Evolutionary conservation across 305 asterid genomes (phyloP), one percentile per base, ranked within the genome.

Genomic region (Ajuga reptans): DNA sequence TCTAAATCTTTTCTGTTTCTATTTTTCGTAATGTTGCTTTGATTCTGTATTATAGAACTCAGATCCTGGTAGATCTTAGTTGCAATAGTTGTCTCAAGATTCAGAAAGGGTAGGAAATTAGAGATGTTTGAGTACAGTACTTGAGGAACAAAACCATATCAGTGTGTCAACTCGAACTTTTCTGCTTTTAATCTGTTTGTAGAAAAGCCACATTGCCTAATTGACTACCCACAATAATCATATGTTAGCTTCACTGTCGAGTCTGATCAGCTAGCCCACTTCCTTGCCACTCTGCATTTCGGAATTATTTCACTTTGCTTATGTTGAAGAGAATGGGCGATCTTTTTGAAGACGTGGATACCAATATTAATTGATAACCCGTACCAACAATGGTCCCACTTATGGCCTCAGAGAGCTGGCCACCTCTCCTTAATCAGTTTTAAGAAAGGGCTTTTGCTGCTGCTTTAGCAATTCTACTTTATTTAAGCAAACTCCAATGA

Each of bases 61-160:
- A 55, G 43, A 64, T 68, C 39, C 6, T 65, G 24, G 31, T 57
- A 47, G 81, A 79, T 72, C 78, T 79, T n/a, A n/a, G n/a, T n/a
- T 64, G 71, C 53, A 11, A 2, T 58, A 64, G 49, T 36, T 7
- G 16, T 71, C 41, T 21, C 16, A 39, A 66, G 67, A 42, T 58
- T 42, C 51, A 7, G 43, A 59, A 21, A 5, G 46, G 12, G 18
- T 15, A 69, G 50, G 54, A 24, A 39, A 55, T 53, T 18, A 10
- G 54, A 55, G 24, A 29, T 51, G 24, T 37, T 51, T 24, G 0
- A 54, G 33, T 42, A 7, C 15, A 6, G 41, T 42, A 50, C 29
- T 62, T n/a, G n/a, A n/a, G n/a, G 27, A 21, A 21, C 2, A 15
- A 27, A 34, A 47, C 29, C n/a, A 39, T 18, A 17, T 51, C 21